phyloP scores from a whole-genome alignment of 1,284 basidiomycete genomes.

The Apiotrichum siamense region DNA sequence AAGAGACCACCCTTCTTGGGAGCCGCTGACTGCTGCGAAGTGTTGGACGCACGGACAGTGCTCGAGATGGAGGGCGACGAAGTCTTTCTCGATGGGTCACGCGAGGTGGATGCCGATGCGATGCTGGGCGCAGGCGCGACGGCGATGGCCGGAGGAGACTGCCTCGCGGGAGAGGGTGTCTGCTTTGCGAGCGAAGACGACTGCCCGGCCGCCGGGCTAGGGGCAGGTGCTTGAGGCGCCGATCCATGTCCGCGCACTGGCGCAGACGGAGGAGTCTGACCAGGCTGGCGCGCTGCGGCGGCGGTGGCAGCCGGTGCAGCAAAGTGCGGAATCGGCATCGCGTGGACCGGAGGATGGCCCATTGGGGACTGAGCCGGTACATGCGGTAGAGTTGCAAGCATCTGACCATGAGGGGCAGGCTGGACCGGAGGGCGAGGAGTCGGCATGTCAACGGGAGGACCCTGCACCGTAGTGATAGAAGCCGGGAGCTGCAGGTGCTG shows the following conservation, averaged over 20 bases:
- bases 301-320: too few species aligned
- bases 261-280: too few species aligned
- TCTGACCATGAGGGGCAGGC: too few species aligned
- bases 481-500: neutral
- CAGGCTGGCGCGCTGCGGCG: too few species aligned
- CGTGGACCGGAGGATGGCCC: too few species aligned
- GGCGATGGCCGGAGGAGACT: neutral
- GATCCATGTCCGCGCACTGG: too few species aligned
- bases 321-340: too few species aligned
- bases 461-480: too few species aligned
- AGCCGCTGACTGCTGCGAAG: neutral
- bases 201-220: neutral
- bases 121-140: neutral
- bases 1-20: constrained; percentile 11
- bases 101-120: neutral
- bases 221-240: neutral
- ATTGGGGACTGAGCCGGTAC: too few species aligned
- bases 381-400: too few species aligned
- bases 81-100: neutral
- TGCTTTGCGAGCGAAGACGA: neutral
- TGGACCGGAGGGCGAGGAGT: neutral
- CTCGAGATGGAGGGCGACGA: neutral
- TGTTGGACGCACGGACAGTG: neutral
- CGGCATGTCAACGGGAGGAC: too few species aligned
- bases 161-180: neutral